Conservation (phyloP, 768 basidiomycete genomes). For the Phlebiopsis flavidoalba region DNA sequence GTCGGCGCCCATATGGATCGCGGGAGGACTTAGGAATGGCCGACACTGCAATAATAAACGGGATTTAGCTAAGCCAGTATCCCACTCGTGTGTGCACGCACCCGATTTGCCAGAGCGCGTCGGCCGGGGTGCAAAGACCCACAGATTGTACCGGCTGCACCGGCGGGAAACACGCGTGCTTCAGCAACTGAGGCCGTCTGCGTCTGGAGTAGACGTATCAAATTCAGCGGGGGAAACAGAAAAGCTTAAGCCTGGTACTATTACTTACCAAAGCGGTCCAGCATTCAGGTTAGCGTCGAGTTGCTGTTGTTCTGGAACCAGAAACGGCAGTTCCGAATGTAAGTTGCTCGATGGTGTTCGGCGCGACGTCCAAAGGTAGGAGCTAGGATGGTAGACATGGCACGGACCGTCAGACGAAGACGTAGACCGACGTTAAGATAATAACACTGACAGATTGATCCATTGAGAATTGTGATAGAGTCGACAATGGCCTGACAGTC, state of each 20-base stretch:
- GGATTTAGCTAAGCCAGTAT: neutral
- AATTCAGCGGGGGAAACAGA: neutral
- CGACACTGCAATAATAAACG: neutral
- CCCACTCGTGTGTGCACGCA: neutral
- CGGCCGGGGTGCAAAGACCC: neutral
- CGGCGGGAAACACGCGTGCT: constrained; percentile 2
- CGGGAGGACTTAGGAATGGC: neutral
- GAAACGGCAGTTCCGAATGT: constrained; percentile 21
- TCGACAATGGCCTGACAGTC: constrained; percentile 16
- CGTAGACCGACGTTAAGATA: neutral
- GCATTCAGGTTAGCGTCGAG: constrained; percentile 17
- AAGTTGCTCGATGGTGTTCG: constrained; percentile 15
- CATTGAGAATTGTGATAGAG: constrained; percentile 16
- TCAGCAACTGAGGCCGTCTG: neutral
- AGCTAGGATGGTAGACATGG: neutral
- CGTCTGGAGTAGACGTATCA: neutral
- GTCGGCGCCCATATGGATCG: neutral
- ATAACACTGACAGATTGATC: constrained; percentile 8
- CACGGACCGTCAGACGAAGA: neutral
- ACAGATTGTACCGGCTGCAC: constrained; percentile 3
- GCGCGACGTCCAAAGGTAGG: constrained; percentile 14
- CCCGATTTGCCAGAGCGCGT: constrained; percentile 4
- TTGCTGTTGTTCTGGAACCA: constrained; percentile 20
- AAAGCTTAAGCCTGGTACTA: neutral
- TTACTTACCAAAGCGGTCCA: constrained; percentile 14